These are phyloP conservation scores for Margaritispora aquatica DNA, from an alignment of 495 filamentous ascomycete genomes.

Conservation along the genomic window DNA sequence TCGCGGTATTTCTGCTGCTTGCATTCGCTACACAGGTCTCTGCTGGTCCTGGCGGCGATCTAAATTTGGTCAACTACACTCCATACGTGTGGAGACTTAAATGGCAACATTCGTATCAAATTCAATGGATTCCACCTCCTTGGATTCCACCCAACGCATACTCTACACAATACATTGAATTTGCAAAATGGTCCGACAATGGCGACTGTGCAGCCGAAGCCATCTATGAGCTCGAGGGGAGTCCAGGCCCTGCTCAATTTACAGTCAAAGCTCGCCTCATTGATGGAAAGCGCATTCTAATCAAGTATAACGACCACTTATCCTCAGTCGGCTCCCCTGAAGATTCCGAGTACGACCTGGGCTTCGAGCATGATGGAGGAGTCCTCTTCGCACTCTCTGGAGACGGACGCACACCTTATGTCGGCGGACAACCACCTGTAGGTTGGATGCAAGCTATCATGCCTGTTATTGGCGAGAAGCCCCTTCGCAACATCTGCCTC, in stretches of 20 bases:
- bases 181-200: slow-evolving; percentile 13
- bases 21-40: background rate
- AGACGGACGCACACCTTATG: slow-evolving; percentile 6
- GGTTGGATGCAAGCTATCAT: slow-evolving; percentile 29
- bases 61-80: slow-evolving; percentile 29
- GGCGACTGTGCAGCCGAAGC: slow-evolving; percentile 27
- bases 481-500: slow-evolving; percentile 26
- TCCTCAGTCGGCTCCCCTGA: slow-evolving; percentile 23
- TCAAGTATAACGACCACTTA: slow-evolving; percentile 26
- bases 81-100: slow-evolving; percentile 28
- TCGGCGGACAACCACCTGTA: slow-evolving; percentile 14
- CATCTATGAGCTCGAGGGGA: slow-evolving; percentile 25
- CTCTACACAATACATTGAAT: slow-evolving; percentile 24
- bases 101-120: slow-evolving; percentile 25
- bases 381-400: slow-evolving; percentile 26
- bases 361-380: slow-evolving; percentile 23
- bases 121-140: slow-evolving; percentile 20
- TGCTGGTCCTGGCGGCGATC: slow-evolving; percentile 21
- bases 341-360: slow-evolving; percentile 25
- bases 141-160: slow-evolving; percentile 19
- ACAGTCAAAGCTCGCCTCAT: slow-evolving; percentile 18
- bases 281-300: slow-evolving; percentile 16
- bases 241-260: slow-evolving; percentile 9
- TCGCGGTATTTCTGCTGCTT: background rate
- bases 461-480: slow-evolving; percentile 24